A percentile compares a stretch with the other conserved stretches of the same genome.
Conservation (phyloP, 352 stramenopile genomes). For the Globisporangium alternatum region DNA sequence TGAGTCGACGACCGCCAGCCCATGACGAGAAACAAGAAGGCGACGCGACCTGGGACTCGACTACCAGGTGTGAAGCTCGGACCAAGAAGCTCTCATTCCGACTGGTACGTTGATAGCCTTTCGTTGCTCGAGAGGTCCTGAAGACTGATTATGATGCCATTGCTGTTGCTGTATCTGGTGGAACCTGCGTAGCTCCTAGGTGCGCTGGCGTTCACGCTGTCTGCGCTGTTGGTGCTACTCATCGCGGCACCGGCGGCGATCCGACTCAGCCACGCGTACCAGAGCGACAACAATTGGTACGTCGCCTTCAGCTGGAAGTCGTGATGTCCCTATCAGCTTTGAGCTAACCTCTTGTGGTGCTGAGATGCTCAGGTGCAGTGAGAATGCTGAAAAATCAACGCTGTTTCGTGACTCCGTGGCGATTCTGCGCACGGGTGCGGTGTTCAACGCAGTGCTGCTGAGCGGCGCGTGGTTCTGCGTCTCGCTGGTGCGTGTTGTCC, state of each 20-base stretch:
- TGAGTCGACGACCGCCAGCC: conserved; percentile 19
- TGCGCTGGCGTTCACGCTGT: conserved; percentile 25
- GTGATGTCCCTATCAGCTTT: background rate
- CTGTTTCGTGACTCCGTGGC: conserved; percentile 23
- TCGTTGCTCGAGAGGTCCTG: background rate
- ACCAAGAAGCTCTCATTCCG: conserved; percentile 19
- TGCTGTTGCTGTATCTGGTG: background rate
- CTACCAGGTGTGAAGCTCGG: background rate
- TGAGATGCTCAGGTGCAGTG: background rate
- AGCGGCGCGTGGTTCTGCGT: conserved; percentile 51
- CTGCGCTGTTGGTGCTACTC: conserved; percentile 36
- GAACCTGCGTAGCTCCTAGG: conserved; percentile 26
- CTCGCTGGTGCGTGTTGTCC: conserved; percentile 33
- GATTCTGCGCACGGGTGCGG: conserved; percentile 28
- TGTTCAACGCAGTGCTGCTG: conserved; percentile 40
- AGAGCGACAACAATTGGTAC: conserved; percentile 37
- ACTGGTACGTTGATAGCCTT: conserved; percentile 19
- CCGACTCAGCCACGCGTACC: conserved; percentile 35
- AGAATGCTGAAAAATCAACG: conserved; percentile 7
- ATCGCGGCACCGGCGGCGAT: conserved; percentile 42
- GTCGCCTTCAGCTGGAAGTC: background rate
- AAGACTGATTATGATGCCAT: background rate
- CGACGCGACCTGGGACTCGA: background rate
- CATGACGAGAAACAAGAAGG: background rate
- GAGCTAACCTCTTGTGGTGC: background rate